Evolutionary conservation across 805 yeast genomes (phyloP).

Genomic region (Ogataea paradorogensis): DNA sequence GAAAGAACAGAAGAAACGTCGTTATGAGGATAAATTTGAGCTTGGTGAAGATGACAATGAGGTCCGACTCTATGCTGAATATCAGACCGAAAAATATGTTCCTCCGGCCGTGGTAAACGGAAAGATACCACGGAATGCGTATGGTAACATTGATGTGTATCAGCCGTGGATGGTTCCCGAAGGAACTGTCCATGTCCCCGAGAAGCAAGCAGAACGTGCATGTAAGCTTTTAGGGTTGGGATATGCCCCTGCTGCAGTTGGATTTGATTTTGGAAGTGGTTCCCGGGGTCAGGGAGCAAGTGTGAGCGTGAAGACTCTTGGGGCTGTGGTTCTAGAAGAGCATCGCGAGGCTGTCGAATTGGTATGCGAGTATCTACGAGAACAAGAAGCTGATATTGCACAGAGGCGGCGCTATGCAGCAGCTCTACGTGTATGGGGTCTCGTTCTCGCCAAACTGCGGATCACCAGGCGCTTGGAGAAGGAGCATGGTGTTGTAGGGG

Average conservation of each 20-base stretch:
- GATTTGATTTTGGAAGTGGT: constrained; percentile 67
- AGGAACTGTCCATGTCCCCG: constrained; percentile 63
- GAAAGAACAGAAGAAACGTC: constrained; percentile 27
- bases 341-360: constrained; percentile 56
- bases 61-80: constrained; percentile 65
- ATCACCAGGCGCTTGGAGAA: constrained; percentile 45
- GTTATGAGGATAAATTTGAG: constrained; percentile 28
- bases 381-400: constrained; percentile 47
- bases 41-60: constrained; percentile 46
- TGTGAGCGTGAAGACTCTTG: constrained; percentile 66
- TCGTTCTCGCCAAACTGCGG: constrained; percentile 47
- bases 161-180: constrained; percentile 77
- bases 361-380: constrained; percentile 47
- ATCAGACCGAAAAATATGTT: constrained; percentile 67
- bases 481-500: constrained; percentile 44
- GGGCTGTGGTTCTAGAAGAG: constrained; percentile 69
- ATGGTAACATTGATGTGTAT: constrained; percentile 81
- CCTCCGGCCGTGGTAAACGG: constrained; percentile 72
- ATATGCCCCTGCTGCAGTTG: constrained; percentile 83
- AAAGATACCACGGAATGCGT: constrained; percentile 67
- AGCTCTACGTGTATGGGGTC: constrained; percentile 54
- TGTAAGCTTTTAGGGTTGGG: constrained; percentile 70
- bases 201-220: constrained; percentile 60
- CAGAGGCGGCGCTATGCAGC: constrained; percentile 41
- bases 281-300: constrained; percentile 27